phyloP scores from a whole-genome alignment of 2,329 filamentous ascomycete genomes.

The Davidsoniella neocaledoniae region DNA sequence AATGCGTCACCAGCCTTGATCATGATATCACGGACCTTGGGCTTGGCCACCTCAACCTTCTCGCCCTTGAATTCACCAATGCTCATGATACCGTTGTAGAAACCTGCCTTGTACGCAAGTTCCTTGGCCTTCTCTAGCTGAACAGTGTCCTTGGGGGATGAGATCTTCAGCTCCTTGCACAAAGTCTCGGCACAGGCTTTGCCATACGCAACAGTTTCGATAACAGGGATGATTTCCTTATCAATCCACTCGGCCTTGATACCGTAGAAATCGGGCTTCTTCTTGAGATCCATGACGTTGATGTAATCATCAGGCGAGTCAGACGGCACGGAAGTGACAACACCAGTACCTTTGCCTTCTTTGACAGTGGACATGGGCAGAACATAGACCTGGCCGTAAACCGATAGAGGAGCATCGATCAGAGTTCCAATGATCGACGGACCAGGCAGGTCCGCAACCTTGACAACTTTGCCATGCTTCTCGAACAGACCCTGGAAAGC shows the following conservation, averaged over 20 bases:
- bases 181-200: slow-evolving; percentile 69
- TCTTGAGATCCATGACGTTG: slow-evolving; percentile 70
- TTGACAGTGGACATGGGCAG: slow-evolving; percentile 91
- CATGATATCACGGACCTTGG: slow-evolving; percentile 63
- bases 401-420: slow-evolving; percentile 73
- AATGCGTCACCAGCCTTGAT: slow-evolving; percentile 68
- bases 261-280: slow-evolving; percentile 91
- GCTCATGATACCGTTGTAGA: slow-evolving; percentile 85
- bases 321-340: slow-evolving; percentile 88
- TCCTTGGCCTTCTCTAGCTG: slow-evolving; percentile 88
- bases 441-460: slow-evolving; percentile 59
- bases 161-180: slow-evolving; percentile 88
- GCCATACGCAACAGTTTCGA: slow-evolving; percentile 74
- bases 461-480: slow-evolving; percentile 55
- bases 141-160: slow-evolving; percentile 85
- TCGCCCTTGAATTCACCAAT: slow-evolving; percentile 78
- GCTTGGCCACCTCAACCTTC: slow-evolving; percentile 72
- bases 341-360: slow-evolving; percentile 85
- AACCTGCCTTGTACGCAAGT: slow-evolving; percentile 90
- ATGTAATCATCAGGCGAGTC: slow-evolving; percentile 91
- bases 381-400: slow-evolving; percentile 71
- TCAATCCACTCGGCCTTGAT: slow-evolving; percentile 96
- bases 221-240: slow-evolving; percentile 74
- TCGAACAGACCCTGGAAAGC: slow-evolving; percentile 79
- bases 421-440: slow-evolving; percentile 75